Base-by-base conservation (phyloP, 257 asterid species). In the Echites panduratus region DNA sequence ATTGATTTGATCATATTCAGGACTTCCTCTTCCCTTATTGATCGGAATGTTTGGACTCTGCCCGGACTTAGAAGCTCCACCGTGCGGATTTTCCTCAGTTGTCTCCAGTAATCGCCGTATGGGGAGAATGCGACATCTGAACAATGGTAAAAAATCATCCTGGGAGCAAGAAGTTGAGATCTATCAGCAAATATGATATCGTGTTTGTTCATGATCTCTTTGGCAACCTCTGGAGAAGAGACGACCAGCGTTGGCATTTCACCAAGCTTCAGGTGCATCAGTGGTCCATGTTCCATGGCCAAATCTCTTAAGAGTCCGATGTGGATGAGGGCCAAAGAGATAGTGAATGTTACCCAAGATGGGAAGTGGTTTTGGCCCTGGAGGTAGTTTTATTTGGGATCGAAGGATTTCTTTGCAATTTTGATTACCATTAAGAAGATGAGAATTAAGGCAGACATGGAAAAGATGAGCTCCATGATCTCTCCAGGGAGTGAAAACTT, bases 31-130 rank as follows among this genome's bases (percentile, higher is more conserved):
- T n/a, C n/a, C n/a, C n/a, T n/a, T n/a, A n/a, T n/a, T n/a, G 66
- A 32, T 19, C 69, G 32, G 19, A 74, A 81, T 0, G 82, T 49
- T 41, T 68, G 65, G 0, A 81, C 85, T 3, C 12, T 69, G 5
- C 47, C 78, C 2, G 77, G 32, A 35, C 80, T 75, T 12, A 78
- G 35, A n/a, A 81, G 72, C 26, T 78, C 79, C 2, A 58, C 5
- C 8, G 27, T 52, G 14, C 72, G 49, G 0, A 68, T 68, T 10
- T 68, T 68, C 0, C 57, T 20, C 4, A 68, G 13, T 4, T 49
- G 61, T 26, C 72, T 68, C 61, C 72, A 68, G n/a, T n/a, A n/a
- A n/a, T n/a, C 38, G 6, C 2, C 29, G 3, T 47, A 68, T 3
- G 59, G 72, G 6, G 59, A 14, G 8, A 68, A 68, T 11, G 45